Percentiles rank a stretch among this genome's conserved stretches.
These are phyloP conservation scores for Lecanosticta acicola DNA, from an alignment of 2,329 filamentous ascomycete genomes.

Conservation along the genomic window DNA sequence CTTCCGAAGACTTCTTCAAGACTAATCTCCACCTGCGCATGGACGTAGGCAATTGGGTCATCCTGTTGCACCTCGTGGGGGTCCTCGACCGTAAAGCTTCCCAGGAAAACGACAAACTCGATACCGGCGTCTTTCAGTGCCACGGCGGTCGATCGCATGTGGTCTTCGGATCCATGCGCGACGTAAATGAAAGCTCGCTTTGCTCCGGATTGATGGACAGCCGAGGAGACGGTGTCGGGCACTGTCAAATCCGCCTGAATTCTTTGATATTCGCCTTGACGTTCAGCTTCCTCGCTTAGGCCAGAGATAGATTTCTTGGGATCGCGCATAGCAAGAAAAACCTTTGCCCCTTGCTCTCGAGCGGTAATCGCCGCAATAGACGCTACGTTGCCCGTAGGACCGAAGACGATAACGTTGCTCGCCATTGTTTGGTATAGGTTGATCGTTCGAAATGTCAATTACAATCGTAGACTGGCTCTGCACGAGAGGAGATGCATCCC, in stretches of 20 bases:
- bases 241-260: constrained; percentile 44
- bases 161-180: constrained; percentile 30
- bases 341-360: constrained; percentile 38
- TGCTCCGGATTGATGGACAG: constrained; percentile 40
- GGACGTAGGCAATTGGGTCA: constrained; percentile 37
- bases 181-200: constrained; percentile 48
- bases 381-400: constrained; percentile 46
- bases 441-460: too few species aligned
- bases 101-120: constrained; percentile 44
- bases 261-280: constrained; percentile 31
- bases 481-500: too few species aligned
- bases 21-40: constrained; percentile 43
- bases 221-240: constrained; percentile 37
- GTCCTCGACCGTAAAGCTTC: constrained; percentile 35
- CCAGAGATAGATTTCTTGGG: constrained; percentile 39
- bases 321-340: constrained; percentile 47
- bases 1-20: constrained; percentile 39
- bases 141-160: constrained; percentile 38
- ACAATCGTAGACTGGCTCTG: too few species aligned
- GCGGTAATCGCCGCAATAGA: constrained; percentile 38
- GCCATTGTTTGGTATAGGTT: too few species aligned
- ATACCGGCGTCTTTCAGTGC: constrained; percentile 45
- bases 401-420: constrained; percentile 48
- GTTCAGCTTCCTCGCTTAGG: constrained; percentile 29
- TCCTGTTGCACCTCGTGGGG: constrained; percentile 22